Evolutionary conservation across 441 rosid genomes (phyloP).

Genomic region (Erodium moschatum): DNA sequence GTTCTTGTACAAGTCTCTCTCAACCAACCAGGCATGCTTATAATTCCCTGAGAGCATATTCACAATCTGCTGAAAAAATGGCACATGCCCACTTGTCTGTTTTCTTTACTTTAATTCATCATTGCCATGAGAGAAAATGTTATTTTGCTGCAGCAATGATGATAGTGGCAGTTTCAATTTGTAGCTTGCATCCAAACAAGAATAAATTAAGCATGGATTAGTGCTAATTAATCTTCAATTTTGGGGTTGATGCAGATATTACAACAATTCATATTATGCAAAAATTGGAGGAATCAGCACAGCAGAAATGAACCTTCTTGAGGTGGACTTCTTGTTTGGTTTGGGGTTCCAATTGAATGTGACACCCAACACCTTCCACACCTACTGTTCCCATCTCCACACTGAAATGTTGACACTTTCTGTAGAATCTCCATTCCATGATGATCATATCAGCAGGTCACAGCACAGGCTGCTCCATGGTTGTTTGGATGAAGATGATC

Average conservation of each 20-base stretch:
- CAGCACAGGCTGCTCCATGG: slow-evolving; percentile 26
- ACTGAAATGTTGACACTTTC: slow-evolving; percentile 43
- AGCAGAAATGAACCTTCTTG: slow-evolving; percentile 75
- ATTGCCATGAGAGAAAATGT: too few species aligned
- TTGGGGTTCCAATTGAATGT: slow-evolving; percentile 69
- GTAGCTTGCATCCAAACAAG: too few species aligned
- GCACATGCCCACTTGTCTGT: too few species aligned
- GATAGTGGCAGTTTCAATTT: too few species aligned
- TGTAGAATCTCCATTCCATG: slow-evolving; percentile 23
- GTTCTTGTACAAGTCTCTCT: too few species aligned
- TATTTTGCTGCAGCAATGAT: too few species aligned
- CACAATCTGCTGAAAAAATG: too few species aligned
- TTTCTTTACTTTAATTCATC: too few species aligned
- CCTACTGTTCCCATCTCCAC: slow-evolving; percentile 50
- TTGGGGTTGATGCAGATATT: slow-evolving; percentile 36
- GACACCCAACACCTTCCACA: slow-evolving; percentile 49
- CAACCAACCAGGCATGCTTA: too few species aligned
- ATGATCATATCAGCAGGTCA: background rate
- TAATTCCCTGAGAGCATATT: too few species aligned
- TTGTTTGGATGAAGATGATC: slow-evolving; percentile 48
- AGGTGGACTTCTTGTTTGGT: slow-evolving; percentile 74
- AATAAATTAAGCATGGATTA: too few species aligned
- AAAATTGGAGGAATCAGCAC: slow-evolving; percentile 24
- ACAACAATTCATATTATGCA: slow-evolving; percentile 77
- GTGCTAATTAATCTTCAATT: too few species aligned